A percentile compares a stretch with the other conserved stretches of the same genome.
Conservation (phyloP, 225 moss, liverwort and hornwort species). For the Climacium dendroides region DNA sequence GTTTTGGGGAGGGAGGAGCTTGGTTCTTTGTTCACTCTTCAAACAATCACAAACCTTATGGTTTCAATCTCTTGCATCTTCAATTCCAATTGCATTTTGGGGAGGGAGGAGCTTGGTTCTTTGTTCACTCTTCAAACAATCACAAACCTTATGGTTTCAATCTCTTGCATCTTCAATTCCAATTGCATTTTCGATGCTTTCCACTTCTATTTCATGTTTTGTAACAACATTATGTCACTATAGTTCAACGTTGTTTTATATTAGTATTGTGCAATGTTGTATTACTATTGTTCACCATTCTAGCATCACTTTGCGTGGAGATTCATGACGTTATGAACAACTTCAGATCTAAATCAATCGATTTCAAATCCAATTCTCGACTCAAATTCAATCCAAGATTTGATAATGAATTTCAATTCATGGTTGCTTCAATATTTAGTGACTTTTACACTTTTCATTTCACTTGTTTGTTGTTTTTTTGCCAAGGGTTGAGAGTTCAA, state of each 20-base stretch:
- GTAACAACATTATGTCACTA: accelerated
- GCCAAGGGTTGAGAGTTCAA: accelerated
- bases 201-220: neutral
- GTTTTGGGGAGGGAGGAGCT: no score
- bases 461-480: neutral
- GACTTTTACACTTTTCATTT: neutral
- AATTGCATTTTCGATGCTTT: neutral
- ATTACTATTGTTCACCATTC: neutral
- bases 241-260: neutral
- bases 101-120: neutral
- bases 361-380: neutral
- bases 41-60: accelerated
- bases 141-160: neutral
- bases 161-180: accelerated
- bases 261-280: neutral
- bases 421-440: neutral
- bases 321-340: accelerated
- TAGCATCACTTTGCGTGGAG: neutral
- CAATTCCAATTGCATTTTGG: accelerated
- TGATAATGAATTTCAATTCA: accelerated
- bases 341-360: neutral
- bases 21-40: accelerated
- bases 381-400: neutral
- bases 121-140: accelerated
- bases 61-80: neutral